Conservation (phyloP, 108 stramenopile genomes). For the Skeletonema potamos region DNA sequence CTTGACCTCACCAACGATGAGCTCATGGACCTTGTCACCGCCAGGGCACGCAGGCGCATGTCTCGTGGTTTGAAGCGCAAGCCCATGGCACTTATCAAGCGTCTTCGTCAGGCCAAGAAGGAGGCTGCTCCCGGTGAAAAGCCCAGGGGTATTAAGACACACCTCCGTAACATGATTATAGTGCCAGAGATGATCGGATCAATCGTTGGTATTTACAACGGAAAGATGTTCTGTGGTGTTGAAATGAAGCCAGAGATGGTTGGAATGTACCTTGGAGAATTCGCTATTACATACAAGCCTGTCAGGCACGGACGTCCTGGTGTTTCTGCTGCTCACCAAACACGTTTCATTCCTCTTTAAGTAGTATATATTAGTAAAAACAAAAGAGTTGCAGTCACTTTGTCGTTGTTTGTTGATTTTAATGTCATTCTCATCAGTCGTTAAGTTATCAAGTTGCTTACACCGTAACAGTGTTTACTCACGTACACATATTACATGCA, state of each 20-base stretch:
- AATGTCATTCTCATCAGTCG: too few relatives aligned
- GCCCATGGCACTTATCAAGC: slow-evolving; percentile 99
- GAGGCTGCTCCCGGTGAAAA: slow-evolving; percentile 96
- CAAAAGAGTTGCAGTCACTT: slow-evolving; percentile 5
- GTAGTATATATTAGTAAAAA: slow-evolving; percentile 21
- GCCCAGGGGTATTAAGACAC: slow-evolving; percentile 99
- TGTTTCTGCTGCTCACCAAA: slow-evolving; percentile 95
- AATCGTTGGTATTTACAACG: slow-evolving; percentile 99
- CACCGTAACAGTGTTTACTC: too few relatives aligned
- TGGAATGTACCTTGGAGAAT: slow-evolving; percentile 99
- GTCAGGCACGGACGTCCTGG: slow-evolving; percentile 98
- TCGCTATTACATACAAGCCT: slow-evolving; percentile 99
- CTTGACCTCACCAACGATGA: slow-evolving; percentile 98
- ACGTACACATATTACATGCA: too few relatives aligned
- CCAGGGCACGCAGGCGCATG: slow-evolving; percentile 98
- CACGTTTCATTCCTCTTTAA: slow-evolving; percentile 99
- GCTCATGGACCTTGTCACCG: slow-evolving; percentile 95
- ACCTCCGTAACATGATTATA: slow-evolving; percentile 99
- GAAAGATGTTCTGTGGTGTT: slow-evolving; percentile 97
- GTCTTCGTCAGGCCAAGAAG: slow-evolving; percentile 99
- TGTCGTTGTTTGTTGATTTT: neutral
- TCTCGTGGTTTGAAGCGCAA: slow-evolving; percentile 98
- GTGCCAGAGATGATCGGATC: slow-evolving; percentile 99
- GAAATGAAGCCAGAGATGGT: slow-evolving; percentile 99
- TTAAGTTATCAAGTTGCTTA: too few relatives aligned